phyloP scores from a whole-genome alignment of 345 rosid genomes.

The Luvunga scandens region DNA sequence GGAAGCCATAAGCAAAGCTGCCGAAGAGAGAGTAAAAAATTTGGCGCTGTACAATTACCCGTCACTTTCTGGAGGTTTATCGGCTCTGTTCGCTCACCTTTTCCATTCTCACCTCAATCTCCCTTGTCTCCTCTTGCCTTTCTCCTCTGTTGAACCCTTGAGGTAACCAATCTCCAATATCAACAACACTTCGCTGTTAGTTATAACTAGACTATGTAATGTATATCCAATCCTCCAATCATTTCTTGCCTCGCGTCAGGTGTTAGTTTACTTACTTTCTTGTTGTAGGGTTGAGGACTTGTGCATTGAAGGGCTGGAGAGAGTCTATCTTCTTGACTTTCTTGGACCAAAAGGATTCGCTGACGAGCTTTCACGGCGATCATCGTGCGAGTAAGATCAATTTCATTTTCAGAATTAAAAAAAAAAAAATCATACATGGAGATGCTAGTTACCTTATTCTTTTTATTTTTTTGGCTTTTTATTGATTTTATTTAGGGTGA shows the following conservation, averaged over 20 bases:
- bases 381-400: slow-evolving; percentile 58
- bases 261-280: not conserved
- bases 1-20: slow-evolving; percentile 57
- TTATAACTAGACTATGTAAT: not conserved
- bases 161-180: slow-evolving; percentile 22
- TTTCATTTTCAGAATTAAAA: not conserved
- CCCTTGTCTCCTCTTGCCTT: slow-evolving; percentile 74
- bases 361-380: slow-evolving; percentile 25
- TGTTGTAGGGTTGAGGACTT: slow-evolving; percentile 54
- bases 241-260: not conserved
- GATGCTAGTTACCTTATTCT: not conserved
- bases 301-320: slow-evolving; percentile 45
- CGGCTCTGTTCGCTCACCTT: slow-evolving; percentile 77
- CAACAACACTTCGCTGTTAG: not conserved
- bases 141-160: slow-evolving; percentile 69
- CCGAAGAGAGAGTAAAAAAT: slow-evolving; percentile 53
- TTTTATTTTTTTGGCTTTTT: not conserved
- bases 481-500: slow-evolving; percentile 40
- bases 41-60: slow-evolving; percentile 80
- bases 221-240: not conserved
- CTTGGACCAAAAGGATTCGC: slow-evolving; percentile 56
- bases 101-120: slow-evolving; percentile 63
- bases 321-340: slow-evolving; percentile 72
- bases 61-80: slow-evolving; percentile 80
- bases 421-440: not conserved